These are phyloP conservation scores for Verticillium alfalfae DNA, from an alignment of 2,329 filamentous ascomycete species.

Conservation along the genomic window DNA sequence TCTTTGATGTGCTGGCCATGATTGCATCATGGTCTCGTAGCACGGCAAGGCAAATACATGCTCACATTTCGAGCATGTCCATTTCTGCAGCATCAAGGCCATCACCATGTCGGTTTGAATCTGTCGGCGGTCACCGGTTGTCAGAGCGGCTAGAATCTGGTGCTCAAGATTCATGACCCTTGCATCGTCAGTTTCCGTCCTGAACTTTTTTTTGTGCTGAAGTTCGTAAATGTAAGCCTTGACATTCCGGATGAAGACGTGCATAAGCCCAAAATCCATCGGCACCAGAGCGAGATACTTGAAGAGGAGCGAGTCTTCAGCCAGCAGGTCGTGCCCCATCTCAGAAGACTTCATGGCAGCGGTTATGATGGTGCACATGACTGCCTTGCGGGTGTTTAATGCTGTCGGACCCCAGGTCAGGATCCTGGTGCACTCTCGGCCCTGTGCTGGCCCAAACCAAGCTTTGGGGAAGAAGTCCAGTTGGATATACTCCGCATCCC, in stretches of 20 bases:
- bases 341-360: constrained; percentile 5
- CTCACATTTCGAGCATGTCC: background rate
- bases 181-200: background rate
- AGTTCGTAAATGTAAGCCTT: background rate
- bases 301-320: background rate
- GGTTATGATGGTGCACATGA: constrained; percentile 4
- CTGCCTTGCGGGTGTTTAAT: background rate
- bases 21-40: background rate
- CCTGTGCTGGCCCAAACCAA: background rate
- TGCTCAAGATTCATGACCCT: background rate
- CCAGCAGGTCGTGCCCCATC: constrained; percentile 6
- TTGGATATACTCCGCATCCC: constrained; percentile 10
- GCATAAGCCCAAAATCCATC: constrained; percentile 4
- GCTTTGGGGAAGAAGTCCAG: constrained; percentile 7
- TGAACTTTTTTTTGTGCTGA: background rate
- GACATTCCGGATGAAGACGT: constrained; percentile 5
- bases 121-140: background rate
- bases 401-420: constrained; percentile 4
- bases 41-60: background rate
- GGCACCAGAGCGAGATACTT: constrained; percentile 7
- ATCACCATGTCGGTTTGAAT: background rate
- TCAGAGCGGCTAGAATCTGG: constrained; percentile 6
- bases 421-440: constrained; percentile 3
- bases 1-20: background rate
- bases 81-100: background rate